Base-by-base conservation (phyloP, 108 stramenopile species). In the Cyclotella kingstonii region DNA sequence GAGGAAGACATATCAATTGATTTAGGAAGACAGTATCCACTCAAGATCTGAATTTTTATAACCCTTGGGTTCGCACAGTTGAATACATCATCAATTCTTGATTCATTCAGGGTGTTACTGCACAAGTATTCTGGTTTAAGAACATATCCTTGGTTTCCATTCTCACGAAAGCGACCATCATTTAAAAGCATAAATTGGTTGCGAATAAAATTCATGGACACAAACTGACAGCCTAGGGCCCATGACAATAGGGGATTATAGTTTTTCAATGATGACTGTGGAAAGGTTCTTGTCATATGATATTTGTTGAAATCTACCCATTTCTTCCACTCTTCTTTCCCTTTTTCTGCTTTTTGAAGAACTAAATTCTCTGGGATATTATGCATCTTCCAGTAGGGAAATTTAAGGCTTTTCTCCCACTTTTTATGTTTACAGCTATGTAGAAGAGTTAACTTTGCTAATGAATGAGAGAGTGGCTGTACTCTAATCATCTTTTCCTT, bases 81-180 rank as follows among this genome's bases (percentile, higher is more conserved):
- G 41, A 76, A 38, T 27, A 60, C 51, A 60, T 76, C 60, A 29
- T 73, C 72, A 5, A 42, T 39, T 18, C 33, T 21, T 27, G 49
- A 54, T 38, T 46, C 67, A 39, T 68, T 55, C n/a, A 48, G 21
- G 1, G 31, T 17, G 43, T 63, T 54, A 42, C 40, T 56, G 29
- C 71, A 63, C 39, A 92, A 42, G 42, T 73, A 60, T 60, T 73
- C 64, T 10, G 97, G 97, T 67, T 98, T 97, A 4, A 97, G 76
- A 10, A 97, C 88, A 76, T 99, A 99, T 6, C 98, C 98, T 50
- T 81, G 86, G 15, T 79, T 86, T 17, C 96, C 96, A 72, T 95
- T 96, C 22, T 81, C 74, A 27, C 89, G 81, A 66, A 96, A 98
- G 15, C 89, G 82, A 19, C 96, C 97, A 65, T 93, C 91, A 55